These are phyloP conservation scores for Eucalyptus grandis DNA, from an alignment of 345 rosid species.

Conservation along the genomic window DNA sequence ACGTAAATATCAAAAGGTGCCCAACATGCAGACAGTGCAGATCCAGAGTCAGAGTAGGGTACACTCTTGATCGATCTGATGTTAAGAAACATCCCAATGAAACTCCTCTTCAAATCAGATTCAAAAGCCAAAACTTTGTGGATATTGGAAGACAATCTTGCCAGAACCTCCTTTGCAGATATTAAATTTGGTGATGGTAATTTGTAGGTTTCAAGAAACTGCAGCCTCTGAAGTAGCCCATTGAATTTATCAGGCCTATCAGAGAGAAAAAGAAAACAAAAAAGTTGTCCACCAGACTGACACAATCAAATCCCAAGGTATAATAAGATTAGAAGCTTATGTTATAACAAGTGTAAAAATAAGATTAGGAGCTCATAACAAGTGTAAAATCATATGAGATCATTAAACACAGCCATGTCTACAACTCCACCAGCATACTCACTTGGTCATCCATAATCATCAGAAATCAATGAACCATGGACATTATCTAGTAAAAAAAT, in stretches of 20 bases:
- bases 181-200: conserved; percentile 10
- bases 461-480: background rate
- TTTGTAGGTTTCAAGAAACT: conserved; percentile 19
- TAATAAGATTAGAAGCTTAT: background rate
- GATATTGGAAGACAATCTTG: conserved; percentile 24
- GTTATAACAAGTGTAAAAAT: background rate
- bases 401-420: background rate
- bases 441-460: background rate
- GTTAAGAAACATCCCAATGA: conserved; percentile 21
- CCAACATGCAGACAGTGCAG: conserved; percentile 39
- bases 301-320: background rate
- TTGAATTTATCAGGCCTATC: conserved; percentile 6
- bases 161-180: conserved; percentile 14
- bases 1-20: conserved; percentile 42
- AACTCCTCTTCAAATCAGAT: conserved; percentile 17
- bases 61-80: conserved; percentile 11
- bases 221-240: conserved; percentile 37
- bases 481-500: background rate
- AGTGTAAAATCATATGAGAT: background rate
- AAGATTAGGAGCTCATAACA: background rate
- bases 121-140: conserved; percentile 10
- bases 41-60: conserved; percentile 13
- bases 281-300: background rate
- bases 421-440: background rate
- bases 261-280: background rate